phyloP scores from a whole-genome alignment of 2,329 filamentous ascomycete species.

The Lachnellula hyalina region DNA sequence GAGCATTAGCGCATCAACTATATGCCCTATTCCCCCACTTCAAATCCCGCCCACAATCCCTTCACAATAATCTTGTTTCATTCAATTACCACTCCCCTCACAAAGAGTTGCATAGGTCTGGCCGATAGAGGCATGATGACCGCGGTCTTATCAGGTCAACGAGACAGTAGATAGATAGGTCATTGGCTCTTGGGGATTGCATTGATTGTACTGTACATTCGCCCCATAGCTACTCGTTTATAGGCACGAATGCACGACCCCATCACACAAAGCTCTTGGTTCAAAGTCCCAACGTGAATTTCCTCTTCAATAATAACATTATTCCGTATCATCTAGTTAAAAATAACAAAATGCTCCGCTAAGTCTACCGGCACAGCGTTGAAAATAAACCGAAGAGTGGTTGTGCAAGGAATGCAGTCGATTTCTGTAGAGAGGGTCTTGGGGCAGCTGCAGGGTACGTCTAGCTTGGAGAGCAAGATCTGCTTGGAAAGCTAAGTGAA shows the following conservation, averaged over 20 bases:
- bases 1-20: conserved; percentile 8
- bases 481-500: neutral
- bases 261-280: no score
- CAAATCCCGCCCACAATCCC: conserved; percentile 3
- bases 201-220: neutral
- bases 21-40: neutral
- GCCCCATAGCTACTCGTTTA: neutral
- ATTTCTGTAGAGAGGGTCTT: conserved; percentile 18
- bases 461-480: conserved; percentile 15
- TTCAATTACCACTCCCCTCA: conserved; percentile 18
- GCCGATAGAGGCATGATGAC: conserved; percentile 13
- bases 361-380: no score
- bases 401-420: conserved; percentile 20
- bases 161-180: neutral
- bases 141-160: conserved; percentile 2
- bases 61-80: conserved; percentile 8
- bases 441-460: conserved; percentile 25
- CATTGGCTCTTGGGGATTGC: no score
- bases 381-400: neutral
- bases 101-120: conserved; percentile 14
- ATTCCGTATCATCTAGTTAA: no score
- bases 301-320: no score
- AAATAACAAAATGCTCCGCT: no score
- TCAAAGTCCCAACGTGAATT: no score
- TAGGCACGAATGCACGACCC: neutral